These are phyloP conservation scores for Colletotrichum caudatum DNA, from an alignment of 2,329 filamentous ascomycete genomes.

Conservation along the genomic window DNA sequence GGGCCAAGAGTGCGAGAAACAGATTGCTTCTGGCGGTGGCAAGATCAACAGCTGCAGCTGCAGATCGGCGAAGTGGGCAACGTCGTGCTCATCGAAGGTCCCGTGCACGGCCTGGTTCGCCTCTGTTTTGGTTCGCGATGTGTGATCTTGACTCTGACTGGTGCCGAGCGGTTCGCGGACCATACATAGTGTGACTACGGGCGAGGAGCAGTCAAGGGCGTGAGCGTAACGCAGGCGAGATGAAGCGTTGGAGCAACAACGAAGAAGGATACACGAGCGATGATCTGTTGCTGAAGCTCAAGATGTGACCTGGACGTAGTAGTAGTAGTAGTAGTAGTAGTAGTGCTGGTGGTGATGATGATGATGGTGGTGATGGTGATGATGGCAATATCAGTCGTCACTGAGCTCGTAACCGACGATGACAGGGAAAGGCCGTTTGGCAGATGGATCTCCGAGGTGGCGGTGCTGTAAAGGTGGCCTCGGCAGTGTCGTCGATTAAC, in stretches of 20 bases:
- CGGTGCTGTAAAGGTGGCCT: neutral
- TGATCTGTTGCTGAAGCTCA: conserved; percentile 2
- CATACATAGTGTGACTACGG: conserved; percentile 39
- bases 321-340: no score
- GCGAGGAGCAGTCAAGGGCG: conserved; percentile 11
- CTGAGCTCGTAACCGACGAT: conserved; percentile 14
- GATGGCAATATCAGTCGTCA: neutral
- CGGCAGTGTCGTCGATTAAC: conserved; percentile 12
- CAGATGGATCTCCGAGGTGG: neutral
- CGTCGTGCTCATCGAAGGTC: conserved; percentile 30
- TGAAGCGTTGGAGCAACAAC: conserved; percentile 25
- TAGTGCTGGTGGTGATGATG: neutral
- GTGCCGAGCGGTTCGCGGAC: conserved; percentile 38
- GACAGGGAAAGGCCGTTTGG: conserved; percentile 10
- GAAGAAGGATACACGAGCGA: conserved; percentile 4
- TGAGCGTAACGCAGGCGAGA: conserved; percentile 32
- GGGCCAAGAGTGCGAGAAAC: neutral
- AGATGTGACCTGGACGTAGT: neutral
- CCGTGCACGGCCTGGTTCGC: conserved; percentile 20
- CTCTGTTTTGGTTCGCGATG: conserved; percentile 32
- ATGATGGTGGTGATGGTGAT: neutral
- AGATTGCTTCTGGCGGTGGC: conserved; percentile 9
- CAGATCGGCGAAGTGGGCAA: conserved; percentile 20
- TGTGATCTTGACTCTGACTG: conserved; percentile 38
- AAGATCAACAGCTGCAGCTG: conserved; percentile 33